Evolutionary conservation across 2,329 filamentous ascomycete species (phyloP), one percentile per base, ranked within the genome.

Genomic region (Neurospora crassa): DNA sequence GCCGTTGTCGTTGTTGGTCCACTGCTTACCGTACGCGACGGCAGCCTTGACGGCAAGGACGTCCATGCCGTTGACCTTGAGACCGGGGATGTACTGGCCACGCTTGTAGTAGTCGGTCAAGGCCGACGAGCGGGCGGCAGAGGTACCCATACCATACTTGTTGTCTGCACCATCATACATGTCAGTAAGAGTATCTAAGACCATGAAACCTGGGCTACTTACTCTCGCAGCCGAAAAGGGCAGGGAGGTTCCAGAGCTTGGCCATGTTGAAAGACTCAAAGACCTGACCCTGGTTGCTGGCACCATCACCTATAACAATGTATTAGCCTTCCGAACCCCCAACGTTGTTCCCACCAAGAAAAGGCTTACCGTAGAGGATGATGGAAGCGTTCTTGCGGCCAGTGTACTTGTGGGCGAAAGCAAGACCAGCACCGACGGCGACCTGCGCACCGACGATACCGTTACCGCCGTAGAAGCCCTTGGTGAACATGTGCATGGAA

Each of bases 221-320:
- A 97, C 94, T 99, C 88, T 99, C 96, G 83, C 96, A 99, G 77
- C 93, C 94, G 81, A 99, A 99, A 77, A 99, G 91, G 77, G 94
- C 89, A 70, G 96, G 96, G 68, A 99, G 87, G 78, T 96, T 94
- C 96, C 96, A 99, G 76, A 99, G 90, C 89, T 98, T 98, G 75
- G 96, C 96, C 96, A 99, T 99, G 91, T 99, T 99, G 90, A 96
- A 99, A 74, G 96, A 94, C 88, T 99, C 96, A 79, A 99, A 99
- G 78, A 99, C 96, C 85, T 99, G 96, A 76, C 96, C 96, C 87
- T 99, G 96, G 88, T 99, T 99, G 87, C 91, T 93, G 76, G 96
- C 96, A 87, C 96, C 96, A 79, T 99, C 96, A 87, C 96, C 74
- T 76, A 68, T 67, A 10, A 18, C 20, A 29, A 16, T 34, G 16